Base-by-base conservation (phyloP, 371 early-diverging fungal species). In the Furculomyces boomerangus region DNA sequence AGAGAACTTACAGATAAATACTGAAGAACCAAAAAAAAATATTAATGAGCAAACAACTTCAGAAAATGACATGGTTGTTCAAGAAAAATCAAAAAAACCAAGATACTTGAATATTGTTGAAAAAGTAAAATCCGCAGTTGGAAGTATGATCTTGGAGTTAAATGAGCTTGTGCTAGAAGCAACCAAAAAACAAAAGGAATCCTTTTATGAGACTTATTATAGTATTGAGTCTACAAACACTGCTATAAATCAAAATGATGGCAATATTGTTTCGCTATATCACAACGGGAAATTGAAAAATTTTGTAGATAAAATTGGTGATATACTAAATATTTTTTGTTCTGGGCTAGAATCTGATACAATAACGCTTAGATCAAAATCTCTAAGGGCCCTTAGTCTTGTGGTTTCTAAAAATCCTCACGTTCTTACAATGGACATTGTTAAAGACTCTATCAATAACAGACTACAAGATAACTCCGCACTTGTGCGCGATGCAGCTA, bases 401-500 rank as follows among this genome's bases (percentile, higher is more conserved):
- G 76, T 90, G 14, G 77, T 82, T 0, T 53, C 66, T 8, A 74
- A 77, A 30, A 78, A 84, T 39, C 76, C 80, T 8, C 68, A 70
- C n/a, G 68, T 84, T 2, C 62, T 84, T 30, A 71, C 75, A 30
- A 68, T 80, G 70, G 57, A 60, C 14, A 79, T 72, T 32, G 77
- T 90, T 28, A 77, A 76, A 27, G 67, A 63, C n/a, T 74, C 83
- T 0, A 77, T 94, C 26, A 66, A 79, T 24, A 74, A 78, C 24
- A 73, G 88, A 14, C 61, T 93, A 16, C 75, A 81, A 43, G 96
- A 95, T 58, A 65, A 67, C 27, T 90, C 92, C 10, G 77, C 91
- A 16, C 74, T 80, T 14, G 94, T 95, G 0, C 78, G 96, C 31
- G 93, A 92, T 70, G 86, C 86, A 8, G 88, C 92, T 2, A 75